A percentile compares a stretch with the other conserved stretches of the same genome.
These are phyloP conservation scores for Pneumocystis jirovecii DNA, from an alignment of 1,139 yeast genomes.

Conservation along the genomic window DNA sequence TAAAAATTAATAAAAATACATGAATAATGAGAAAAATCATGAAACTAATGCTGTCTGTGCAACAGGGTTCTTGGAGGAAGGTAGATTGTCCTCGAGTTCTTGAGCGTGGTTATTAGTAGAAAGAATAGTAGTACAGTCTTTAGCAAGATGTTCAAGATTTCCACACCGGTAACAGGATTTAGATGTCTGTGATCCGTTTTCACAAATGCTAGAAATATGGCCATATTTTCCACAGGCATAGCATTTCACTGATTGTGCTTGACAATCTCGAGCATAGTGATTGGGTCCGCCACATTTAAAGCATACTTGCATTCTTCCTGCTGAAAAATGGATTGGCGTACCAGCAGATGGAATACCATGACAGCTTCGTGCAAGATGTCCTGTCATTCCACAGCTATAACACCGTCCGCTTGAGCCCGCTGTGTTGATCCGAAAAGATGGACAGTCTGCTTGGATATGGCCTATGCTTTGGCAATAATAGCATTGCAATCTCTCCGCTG, in stretches of 20 bases:
- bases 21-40: not conserved
- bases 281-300: conserved; percentile 83
- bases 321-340: not conserved
- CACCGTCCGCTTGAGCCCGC: conserved; percentile 16
- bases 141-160: not conserved
- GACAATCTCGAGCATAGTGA: conserved; percentile 86
- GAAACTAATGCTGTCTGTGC: not conserved
- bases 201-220: not conserved
- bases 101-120: not conserved
- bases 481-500: conserved; percentile 65
- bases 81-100: not conserved
- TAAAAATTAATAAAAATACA: not conserved
- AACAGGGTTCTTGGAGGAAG: not conserved
- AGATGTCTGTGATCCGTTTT: not conserved
- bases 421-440: conserved; percentile 25
- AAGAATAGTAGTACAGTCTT: conserved; percentile 9
- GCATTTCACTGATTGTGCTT: conserved; percentile 17
- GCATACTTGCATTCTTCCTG: conserved; percentile 42
- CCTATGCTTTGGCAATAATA: conserved; percentile 63
- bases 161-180: conserved; percentile 1
- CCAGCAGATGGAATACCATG: conserved; percentile 35
- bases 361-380: conserved; percentile 62
- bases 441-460: conserved; percentile 56
- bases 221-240: not conserved
- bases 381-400: conserved; percentile 52